phyloP scores from a whole-genome alignment of 179 eudicot species.

The Silene coronaria region DNA sequence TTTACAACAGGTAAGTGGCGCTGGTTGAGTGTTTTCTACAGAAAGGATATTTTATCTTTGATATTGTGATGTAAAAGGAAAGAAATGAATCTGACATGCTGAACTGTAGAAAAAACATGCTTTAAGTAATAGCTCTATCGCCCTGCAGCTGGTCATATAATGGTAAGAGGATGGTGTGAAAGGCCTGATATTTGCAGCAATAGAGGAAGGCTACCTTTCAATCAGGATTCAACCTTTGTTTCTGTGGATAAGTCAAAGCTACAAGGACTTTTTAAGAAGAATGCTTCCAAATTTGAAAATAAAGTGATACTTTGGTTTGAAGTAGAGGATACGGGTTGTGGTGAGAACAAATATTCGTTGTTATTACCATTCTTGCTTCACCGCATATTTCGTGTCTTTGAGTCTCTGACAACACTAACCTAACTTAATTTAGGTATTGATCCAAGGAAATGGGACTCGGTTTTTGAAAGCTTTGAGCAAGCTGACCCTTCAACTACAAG shows the following conservation, averaged over 20 bases:
- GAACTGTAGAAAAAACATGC: no score
- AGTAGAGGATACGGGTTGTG: slow-evolving; percentile 95
- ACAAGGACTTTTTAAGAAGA: slow-evolving; percentile 30
- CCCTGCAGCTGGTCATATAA: slow-evolving; percentile 73
- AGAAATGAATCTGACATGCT: background rate
- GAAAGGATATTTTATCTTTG: background rate
- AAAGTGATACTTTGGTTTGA: slow-evolving; percentile 81
- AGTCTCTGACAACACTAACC: background rate
- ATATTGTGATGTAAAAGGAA: background rate
- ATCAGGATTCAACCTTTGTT: slow-evolving; percentile 30
- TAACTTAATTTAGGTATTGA: slow-evolving; percentile 56
- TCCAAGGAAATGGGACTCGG: slow-evolving; percentile 93
- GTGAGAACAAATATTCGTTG: slow-evolving; percentile 29
- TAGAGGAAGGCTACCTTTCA: slow-evolving; percentile 21
- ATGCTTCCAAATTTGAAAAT: slow-evolving; percentile 43
- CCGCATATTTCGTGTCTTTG: background rate
- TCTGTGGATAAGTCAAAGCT: slow-evolving; percentile 32
- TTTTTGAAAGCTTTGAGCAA: slow-evolving; percentile 98
- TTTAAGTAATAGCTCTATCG: no score
- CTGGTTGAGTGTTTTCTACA: background rate
- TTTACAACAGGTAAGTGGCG: slow-evolving; percentile 55
- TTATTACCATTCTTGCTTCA: background rate
- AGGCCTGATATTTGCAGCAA: slow-evolving; percentile 32
- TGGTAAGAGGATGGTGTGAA: slow-evolving; percentile 93
- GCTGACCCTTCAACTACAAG: slow-evolving; percentile 97